Evolutionary conservation across 495 filamentous ascomycete genomes (phyloP), one percentile per base, ranked within the genome.

Genomic region (Ramalina intermedia): DNA sequence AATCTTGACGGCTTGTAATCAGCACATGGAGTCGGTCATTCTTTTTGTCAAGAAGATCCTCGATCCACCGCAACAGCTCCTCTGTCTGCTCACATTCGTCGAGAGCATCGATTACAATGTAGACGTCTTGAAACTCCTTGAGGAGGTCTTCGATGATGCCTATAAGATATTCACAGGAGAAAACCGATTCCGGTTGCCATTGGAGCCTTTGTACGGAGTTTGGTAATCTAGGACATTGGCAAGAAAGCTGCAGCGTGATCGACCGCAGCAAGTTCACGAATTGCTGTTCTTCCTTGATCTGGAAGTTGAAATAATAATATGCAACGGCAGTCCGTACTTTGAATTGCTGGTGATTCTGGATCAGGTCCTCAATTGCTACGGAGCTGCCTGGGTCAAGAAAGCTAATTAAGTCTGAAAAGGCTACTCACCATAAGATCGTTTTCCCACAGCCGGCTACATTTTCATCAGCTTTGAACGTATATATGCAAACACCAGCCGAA

Each of bases 81-180:
- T 49, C 47, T 14, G 13, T 18, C 39, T 29, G 11, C 17, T 36
- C 20, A 27, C 47, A 49, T 21, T 49, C 47, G n/a, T 49, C 37
- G 8, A 49, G 14, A 13, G 47, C 47, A 27, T 49, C 37, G 2
- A 49, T 24, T 6, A 49, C 41, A 38, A 49, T 49, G 37, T 49
- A 49, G 21, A 27, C 29, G 26, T 49, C 7, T 33, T 13, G 5
- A 11, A 6, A 33, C 12, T 33, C 29, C 12, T 33, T 9, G 29
- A 33, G 29, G 12, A 33, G 29, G 2, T 13, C 29, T 13, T 33
- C 7, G 12, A 33, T 33, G 29, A 33, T 33, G 29, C 6, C 8
- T 2, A 33, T 3, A 13, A 33, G 29, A 7, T 33, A 33, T 9
- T 33, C 29, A 13, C 12, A 11, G 2, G 29, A 33, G 29, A 33